Evolutionary conservation across 352 stramenopile genomes (phyloP).

Genomic region (Phytophthora ohioensis): DNA sequence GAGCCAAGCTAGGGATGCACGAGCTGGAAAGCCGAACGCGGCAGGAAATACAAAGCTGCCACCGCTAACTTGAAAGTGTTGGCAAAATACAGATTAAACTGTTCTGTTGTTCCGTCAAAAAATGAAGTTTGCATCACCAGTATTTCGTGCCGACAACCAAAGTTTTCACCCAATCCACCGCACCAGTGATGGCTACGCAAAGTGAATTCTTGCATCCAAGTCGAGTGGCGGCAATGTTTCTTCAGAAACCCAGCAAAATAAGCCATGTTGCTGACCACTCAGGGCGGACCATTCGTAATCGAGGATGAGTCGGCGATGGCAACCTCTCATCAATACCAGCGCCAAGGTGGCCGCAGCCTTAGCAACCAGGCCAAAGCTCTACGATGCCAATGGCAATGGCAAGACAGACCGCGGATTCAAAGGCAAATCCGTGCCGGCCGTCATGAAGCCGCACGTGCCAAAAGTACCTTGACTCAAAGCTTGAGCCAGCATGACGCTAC

Average conservation of each 20-base stretch:
- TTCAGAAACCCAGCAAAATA: conserved; percentile 11
- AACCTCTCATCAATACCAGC: neutral
- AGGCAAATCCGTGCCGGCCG: neutral
- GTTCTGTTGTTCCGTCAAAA: neutral
- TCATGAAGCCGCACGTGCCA: neutral
- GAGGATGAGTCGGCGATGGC: neutral
- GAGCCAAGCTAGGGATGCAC: neutral
- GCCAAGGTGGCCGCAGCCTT: neutral
- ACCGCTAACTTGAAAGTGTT: conserved; percentile 24
- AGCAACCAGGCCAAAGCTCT: neutral
- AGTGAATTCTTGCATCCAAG: conserved; percentile 13
- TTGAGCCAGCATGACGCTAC: neutral
- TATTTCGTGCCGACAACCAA: neutral
- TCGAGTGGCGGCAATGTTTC: conserved; percentile 1
- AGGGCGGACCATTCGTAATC: conserved; percentile 34
- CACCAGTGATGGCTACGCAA: neutral
- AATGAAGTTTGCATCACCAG: no score
- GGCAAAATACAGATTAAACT: conserved; percentile 7
- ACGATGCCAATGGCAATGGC: neutral
- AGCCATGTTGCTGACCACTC: conserved; percentile 10
- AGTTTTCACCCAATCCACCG: neutral
- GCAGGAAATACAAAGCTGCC: conserved; percentile 32
- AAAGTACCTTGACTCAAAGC: neutral
- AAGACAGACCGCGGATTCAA: neutral
- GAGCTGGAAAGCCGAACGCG: conserved; percentile 14